Conservation (phyloP, 2,329 filamentous ascomycete species). For the Neoascochyta sp. region DNA sequence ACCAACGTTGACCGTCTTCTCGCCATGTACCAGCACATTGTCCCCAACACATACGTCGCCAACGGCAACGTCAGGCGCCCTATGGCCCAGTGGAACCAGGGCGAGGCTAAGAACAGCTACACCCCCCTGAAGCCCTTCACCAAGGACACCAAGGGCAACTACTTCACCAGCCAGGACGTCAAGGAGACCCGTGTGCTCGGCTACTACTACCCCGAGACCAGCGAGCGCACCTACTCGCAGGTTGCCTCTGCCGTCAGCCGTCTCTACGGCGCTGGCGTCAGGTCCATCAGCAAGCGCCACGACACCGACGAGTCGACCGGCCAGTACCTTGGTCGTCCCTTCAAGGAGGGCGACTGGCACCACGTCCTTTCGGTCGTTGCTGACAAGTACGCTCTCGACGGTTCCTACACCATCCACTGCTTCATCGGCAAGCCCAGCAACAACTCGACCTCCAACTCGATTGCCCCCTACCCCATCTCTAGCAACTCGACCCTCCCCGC, state of each 20-base stretch:
- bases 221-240: constrained; percentile 16
- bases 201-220: constrained; percentile 39
- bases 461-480: constrained; percentile 11
- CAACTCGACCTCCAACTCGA: constrained; percentile 25
- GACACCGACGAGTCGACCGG: constrained; percentile 11
- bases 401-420: constrained; percentile 38
- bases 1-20: constrained; percentile 49
- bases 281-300: constrained; percentile 22
- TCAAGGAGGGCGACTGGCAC: constrained; percentile 36
- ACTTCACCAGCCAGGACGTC: constrained; percentile 40
- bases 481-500: constrained; percentile 15
- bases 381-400: constrained; percentile 34
- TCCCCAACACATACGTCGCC: constrained; percentile 65
- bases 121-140: constrained; percentile 45
- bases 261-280: constrained; percentile 43
- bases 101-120: constrained; percentile 48
- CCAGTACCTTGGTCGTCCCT: constrained; percentile 30
- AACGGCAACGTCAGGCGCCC: constrained; percentile 36
- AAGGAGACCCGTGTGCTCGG: constrained; percentile 42
- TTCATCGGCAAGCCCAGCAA: constrained; percentile 29
- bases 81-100: constrained; percentile 43
- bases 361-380: constrained; percentile 31
- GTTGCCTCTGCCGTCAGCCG: constrained; percentile 26
- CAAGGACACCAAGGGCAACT: constrained; percentile 42
- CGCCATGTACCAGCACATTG: constrained; percentile 72